Conservation (phyloP, 2,329 filamentous ascomycete genomes). For the Orbilia quercus region DNA sequence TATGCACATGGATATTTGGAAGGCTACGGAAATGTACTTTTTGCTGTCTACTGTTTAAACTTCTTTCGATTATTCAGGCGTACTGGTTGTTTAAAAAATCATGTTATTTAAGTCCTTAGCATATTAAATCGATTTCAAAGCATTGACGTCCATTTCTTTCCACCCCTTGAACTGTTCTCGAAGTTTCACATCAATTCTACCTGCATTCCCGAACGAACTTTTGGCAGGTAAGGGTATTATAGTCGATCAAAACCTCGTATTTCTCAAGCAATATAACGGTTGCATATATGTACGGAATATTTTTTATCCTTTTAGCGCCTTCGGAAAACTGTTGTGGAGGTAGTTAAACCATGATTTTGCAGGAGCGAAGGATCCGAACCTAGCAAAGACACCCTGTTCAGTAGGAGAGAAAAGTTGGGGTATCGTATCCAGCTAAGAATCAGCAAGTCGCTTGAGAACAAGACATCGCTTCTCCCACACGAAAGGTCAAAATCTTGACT, state of each 20-base stretch:
- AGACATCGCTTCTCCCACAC: constrained; percentile 3
- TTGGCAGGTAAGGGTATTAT: neutral
- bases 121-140: constrained; percentile 15
- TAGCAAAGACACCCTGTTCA: too few species aligned
- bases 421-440: neutral
- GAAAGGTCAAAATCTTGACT: neutral
- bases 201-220: constrained; percentile 8
- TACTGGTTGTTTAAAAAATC: constrained; percentile 14
- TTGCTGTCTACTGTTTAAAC: constrained; percentile 12
- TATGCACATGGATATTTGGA: constrained; percentile 16
- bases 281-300: neutral
- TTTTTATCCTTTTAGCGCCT: neutral
- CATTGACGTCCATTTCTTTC: constrained; percentile 26
- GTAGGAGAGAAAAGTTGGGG: neutral
- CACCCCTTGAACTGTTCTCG: constrained; percentile 9
- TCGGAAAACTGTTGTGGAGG: too few species aligned
- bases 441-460: constrained; percentile 5
- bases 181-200: constrained; percentile 38
- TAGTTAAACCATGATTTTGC: too few species aligned
- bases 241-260: constrained; percentile 7
- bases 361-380: too few species aligned
- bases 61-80: too few species aligned
- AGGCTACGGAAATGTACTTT: neutral
- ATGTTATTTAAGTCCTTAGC: constrained; percentile 4
- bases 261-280: neutral